phyloP scores from a whole-genome alignment of 495 filamentous ascomycete species.

The Mycothermus thermophilus region DNA sequence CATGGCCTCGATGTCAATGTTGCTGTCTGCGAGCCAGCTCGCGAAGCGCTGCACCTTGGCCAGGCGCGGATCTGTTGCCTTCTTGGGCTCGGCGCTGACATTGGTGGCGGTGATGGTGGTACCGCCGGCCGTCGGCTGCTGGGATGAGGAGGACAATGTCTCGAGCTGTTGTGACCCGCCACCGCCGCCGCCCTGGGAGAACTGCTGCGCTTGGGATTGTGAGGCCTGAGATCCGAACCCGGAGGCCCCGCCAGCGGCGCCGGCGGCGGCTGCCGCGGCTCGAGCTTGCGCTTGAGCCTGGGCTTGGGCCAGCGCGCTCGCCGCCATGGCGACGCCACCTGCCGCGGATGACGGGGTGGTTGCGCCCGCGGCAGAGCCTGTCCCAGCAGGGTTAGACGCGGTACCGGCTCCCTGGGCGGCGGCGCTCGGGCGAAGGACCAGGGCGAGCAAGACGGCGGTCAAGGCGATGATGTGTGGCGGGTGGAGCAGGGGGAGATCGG shows the following conservation, averaged over 20 bases:
- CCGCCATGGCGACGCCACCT: conserved; percentile 23
- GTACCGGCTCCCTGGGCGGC: background rate
- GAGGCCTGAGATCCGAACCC: conserved; percentile 4
- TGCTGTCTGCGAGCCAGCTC: conserved; percentile 81
- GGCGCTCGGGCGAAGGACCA: conserved; percentile 50
- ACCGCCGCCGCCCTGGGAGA: conserved; percentile 2
- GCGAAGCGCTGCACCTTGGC: conserved; percentile 60
- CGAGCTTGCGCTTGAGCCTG: conserved; percentile 19
- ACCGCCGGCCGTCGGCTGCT: too few relatives aligned
- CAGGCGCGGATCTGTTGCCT: conserved; percentile 24
- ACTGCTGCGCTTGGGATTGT: background rate
- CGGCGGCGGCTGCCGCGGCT: conserved; percentile 11
- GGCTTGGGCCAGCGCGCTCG: conserved; percentile 27
- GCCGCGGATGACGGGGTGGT: conserved; percentile 12
- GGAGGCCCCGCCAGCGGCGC: conserved; percentile 1
- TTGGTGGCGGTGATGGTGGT: too few relatives aligned
- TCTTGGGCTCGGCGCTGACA: conserved; percentile 10
- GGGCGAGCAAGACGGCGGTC: conserved; percentile 74
- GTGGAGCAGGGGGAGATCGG: conserved; percentile 77
- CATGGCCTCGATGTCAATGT: conserved; percentile 80
- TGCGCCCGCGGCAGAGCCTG: background rate
- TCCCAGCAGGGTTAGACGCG: background rate
- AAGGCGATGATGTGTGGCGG: conserved; percentile 83
- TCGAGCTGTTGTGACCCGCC: too few relatives aligned
- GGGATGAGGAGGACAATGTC: too few relatives aligned